Evolutionary conservation across 1,284 basidiomycete species (phyloP).

Genomic region (Tilletia setariae): DNA sequence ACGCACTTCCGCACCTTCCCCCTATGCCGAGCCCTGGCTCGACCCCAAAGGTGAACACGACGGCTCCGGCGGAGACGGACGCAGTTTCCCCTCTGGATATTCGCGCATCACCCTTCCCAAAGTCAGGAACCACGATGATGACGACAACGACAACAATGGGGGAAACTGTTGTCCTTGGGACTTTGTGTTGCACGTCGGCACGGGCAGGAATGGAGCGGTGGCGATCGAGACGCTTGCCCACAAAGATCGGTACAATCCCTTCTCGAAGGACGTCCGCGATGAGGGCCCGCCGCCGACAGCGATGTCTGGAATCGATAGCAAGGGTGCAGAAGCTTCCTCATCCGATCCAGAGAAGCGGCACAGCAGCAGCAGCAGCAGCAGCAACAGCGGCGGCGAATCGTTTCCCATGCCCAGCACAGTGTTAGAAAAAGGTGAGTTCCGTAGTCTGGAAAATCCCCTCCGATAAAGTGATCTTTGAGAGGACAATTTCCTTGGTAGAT

Average conservation of each 20-base stretch:
- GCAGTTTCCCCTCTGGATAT: conserved; percentile 25
- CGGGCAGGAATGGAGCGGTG: conserved; percentile 23
- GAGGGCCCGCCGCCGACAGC: conserved; percentile 16
- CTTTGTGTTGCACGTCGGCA: conserved; percentile 33
- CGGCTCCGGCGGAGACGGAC: conserved; percentile 15
- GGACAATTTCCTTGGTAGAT: too few relatives aligned
- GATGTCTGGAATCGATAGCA: not conserved
- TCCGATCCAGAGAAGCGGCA: too few relatives aligned
- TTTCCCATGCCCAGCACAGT: too few relatives aligned
- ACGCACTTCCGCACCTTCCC: not conserved
- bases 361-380: too few relatives aligned
- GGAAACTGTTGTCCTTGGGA: conserved; percentile 20
- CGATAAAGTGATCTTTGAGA: too few relatives aligned
- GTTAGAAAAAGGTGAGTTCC: too few relatives aligned
- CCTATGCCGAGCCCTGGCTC: conserved; percentile 25
- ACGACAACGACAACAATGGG: not conserved
- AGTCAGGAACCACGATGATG: not conserved
- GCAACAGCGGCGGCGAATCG: too few relatives aligned
- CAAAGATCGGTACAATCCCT: conserved; percentile 22
- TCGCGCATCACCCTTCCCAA: conserved; percentile 10
- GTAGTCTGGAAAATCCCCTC: too few relatives aligned
- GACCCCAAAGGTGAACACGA: conserved; percentile 21
- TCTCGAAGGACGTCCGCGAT: not conserved
- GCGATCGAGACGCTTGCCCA: conserved; percentile 32
- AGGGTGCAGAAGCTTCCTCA: not conserved